Evolutionary conservation across 2,329 filamentous ascomycete genomes (phyloP), one percentile per base, ranked within the genome.

Genomic region (Cordyceps militaris): DNA sequence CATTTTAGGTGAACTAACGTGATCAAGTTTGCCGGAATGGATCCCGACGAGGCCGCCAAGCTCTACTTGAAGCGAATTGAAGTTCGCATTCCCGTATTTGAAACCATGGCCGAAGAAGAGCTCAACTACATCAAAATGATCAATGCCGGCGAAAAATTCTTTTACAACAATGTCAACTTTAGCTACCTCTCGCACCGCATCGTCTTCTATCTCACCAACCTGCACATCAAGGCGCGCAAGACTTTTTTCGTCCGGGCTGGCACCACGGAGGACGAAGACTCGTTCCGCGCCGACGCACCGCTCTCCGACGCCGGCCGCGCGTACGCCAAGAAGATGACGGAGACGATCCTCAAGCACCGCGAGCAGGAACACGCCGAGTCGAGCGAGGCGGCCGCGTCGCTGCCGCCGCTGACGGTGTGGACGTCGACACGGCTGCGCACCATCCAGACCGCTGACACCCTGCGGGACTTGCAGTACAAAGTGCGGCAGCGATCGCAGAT

Each of bases 61-160:
- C 85, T 97, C 66, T 99, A 99, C 67, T 82, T 99, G 40, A 83
- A 86, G 61, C 86, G 94, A 52, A 97, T 99, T 68, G 86, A 91
- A 62, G 87, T 89, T 65, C 90, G 94, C 64, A 99, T 99, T 60
- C 94, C 94, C 21, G 87, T 93, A 59, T 99, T 96, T 65, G 92
- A 99, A 74, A 96, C 91, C 1, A 97, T 99, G 91, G 83, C 92
- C 66, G 94, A 99, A 71, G 80, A 82, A 30, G 92, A 97, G 63
- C 80, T 99, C 62, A 96, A 97, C 70, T 99, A 93, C 74, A 93
- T 99, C 75, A 97, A 96, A 77, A 97, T 99, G 93, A 96, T 97
- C 70, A 99, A 99, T 65, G 94, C 94, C 8, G 94, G 94, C 46
- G 85, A 93, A 68, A 86, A 91, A 64, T 88, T 99, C 68, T 88